Base-by-base conservation (phyloP, 352 stramenopile genomes). In the Phytophthora sansomeana region DNA sequence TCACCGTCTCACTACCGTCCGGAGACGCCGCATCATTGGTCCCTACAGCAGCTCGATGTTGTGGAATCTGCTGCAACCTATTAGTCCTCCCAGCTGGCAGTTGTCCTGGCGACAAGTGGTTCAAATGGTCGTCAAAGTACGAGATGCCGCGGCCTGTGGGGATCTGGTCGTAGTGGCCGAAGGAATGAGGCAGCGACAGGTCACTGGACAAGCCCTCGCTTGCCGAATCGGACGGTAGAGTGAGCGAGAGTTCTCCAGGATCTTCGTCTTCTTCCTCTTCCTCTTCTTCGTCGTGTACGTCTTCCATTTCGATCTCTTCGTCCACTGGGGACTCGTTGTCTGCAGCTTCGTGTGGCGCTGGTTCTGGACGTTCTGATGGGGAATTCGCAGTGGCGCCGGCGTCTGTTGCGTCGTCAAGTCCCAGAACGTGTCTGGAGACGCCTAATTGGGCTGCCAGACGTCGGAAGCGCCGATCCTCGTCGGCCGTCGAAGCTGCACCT, bases 201-300 rank as follows among this genome's bases (percentile, higher is more conserved):
- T 92, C 84, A 55, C 84, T 92, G 28, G 83, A 92, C 35, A 84
- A 58, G 14, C 81, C 86, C 69, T 92, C 83, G 59, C 75, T 90
- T 5, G 81, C 83, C 32, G 83, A 91, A 63, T 85, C 75, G 1
- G 74, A 81, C 33, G 70, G 63, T 8, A 79, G 26, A 24, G 60
- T 73, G 36, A 83, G 52, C 43, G 71, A 80, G 41, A 80, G 36
- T n/a, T 81, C 72, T 1, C 54, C 74, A 0, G 43, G 48, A 29
- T 80, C 50, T 13, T 52, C 65, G 3, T 75, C 65, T 2, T 67
- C 58, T 0, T 67, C 53, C 21, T 77, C 55, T 4, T 56, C 58
- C 2, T 68, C 50, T 32, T 78, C 63, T 36, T 68, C 47, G 28
- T 59, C 47, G 26, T 69, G 60, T n/a, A 60, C 47, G 1, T 52